phyloP scores from a whole-genome alignment of 2,329 filamentous ascomycete species.

The Fusarium vanettenii region DNA sequence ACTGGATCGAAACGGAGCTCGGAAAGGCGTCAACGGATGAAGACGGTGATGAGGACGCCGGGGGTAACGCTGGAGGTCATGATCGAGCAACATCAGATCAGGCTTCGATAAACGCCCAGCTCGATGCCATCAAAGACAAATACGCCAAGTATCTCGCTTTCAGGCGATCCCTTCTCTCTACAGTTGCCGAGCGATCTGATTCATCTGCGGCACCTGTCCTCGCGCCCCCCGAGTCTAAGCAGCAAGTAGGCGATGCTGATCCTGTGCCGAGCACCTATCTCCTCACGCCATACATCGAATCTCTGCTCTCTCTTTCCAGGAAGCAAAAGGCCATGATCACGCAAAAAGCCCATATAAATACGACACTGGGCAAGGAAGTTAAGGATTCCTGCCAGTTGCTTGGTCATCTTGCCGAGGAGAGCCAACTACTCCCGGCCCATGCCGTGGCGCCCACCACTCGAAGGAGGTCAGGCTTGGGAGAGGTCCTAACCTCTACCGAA shows the following conservation, averaged over 20 bases:
- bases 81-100: constrained; percentile 37
- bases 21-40: constrained; percentile 60
- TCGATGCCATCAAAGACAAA: constrained; percentile 63
- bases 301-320: constrained; percentile 63
- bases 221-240: constrained; percentile 14
- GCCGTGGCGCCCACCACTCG: constrained; percentile 54
- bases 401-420: constrained; percentile 69
- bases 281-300: constrained; percentile 67
- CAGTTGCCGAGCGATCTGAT: constrained; percentile 50
- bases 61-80: constrained; percentile 39
- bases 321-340: constrained; percentile 68
- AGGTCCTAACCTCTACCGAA: constrained; percentile 54
- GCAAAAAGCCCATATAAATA: constrained; percentile 68
- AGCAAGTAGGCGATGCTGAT: constrained; percentile 24
- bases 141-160: constrained; percentile 65
- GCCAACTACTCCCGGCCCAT: constrained; percentile 67
- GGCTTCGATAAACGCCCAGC: constrained; percentile 50
- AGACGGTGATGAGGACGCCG: constrained; percentile 42
- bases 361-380: constrained; percentile 61
- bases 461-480: constrained; percentile 56
- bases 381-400: constrained; percentile 63
- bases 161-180: constrained; percentile 60
- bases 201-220: constrained; percentile 40
- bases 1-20: constrained; percentile 74
- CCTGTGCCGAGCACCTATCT: constrained; percentile 53